phyloP scores from a whole-genome alignment of 352 stramenopile genomes.

The Globisporangium carolinianum region DNA sequence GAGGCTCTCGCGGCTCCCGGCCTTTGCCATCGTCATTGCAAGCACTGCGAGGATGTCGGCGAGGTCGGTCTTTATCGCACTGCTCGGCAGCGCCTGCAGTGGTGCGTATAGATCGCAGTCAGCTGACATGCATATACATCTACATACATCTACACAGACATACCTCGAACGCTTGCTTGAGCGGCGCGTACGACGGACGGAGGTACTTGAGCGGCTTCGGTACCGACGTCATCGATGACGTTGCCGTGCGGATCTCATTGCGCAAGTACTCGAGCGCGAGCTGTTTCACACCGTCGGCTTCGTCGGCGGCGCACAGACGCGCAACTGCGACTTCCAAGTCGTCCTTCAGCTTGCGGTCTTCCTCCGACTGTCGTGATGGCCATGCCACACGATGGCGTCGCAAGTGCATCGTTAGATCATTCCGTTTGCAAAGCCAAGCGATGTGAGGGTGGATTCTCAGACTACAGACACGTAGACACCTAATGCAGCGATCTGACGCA shows the following conservation, averaged over 20 bases:
- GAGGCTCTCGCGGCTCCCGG: conserved; percentile 84
- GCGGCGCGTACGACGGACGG: conserved; percentile 90
- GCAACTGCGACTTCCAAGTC: conserved; percentile 87
- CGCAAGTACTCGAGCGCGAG: conserved; percentile 95
- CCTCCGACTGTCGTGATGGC: conserved; percentile 51
- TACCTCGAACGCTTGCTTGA: conserved; percentile 85
- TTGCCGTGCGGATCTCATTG: conserved; percentile 94
- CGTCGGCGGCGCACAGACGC: conserved; percentile 56
- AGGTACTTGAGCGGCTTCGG: conserved; percentile 99
- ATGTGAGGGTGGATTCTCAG: no score
- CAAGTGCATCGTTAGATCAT: no score
- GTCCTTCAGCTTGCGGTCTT: conserved; percentile 92
- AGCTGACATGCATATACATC: no score
- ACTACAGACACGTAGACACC: not conserved
- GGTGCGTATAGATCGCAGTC: not conserved
- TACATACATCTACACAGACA: not conserved
- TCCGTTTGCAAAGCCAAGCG: no score
- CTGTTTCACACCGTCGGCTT: conserved; percentile 66
- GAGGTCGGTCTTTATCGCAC: conserved; percentile 76
- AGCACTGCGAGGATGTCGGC: conserved; percentile 90
- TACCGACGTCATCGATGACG: conserved; percentile 98
- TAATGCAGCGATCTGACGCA: not conserved
- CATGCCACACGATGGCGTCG: not conserved
- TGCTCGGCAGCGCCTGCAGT: conserved; percentile 23
- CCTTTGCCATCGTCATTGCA: conserved; percentile 98